A percentile compares a stretch with the other conserved stretches of the same genome.
These are phyloP conservation scores for Candida buenavistaensis DNA, from an alignment of 1,139 yeast genomes.

Conservation along the genomic window DNA sequence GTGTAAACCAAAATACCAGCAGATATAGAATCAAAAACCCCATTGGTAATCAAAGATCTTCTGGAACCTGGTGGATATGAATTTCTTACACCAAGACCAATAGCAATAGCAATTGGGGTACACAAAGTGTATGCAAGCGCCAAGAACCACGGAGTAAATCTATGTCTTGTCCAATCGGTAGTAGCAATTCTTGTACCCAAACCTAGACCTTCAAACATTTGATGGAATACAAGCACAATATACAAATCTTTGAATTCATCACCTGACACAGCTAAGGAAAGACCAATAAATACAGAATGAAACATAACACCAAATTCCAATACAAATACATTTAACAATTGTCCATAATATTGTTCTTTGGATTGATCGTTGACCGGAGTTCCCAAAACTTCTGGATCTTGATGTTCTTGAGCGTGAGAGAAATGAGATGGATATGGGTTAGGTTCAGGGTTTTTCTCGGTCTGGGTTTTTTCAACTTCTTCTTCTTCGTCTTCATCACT, in stretches of 20 bases:
- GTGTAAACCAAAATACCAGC: conserved; percentile 86
- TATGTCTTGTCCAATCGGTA: conserved; percentile 61
- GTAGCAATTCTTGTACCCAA: conserved; percentile 83
- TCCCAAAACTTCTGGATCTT: conserved; percentile 50
- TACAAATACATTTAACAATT: conserved; percentile 49
- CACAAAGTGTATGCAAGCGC: conserved; percentile 65
- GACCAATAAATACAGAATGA: conserved; percentile 80
- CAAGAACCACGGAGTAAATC: conserved; percentile 58
- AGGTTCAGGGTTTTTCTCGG: conserved; percentile 20
- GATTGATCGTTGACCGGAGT: conserved; percentile 37
- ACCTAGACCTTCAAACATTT: conserved; percentile 90
- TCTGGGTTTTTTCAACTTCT: conserved; percentile 12
- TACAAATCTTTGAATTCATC: conserved; percentile 74
- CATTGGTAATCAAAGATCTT: conserved; percentile 68
- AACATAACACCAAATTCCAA: conserved; percentile 79
- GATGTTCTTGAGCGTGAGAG: conserved; percentile 51
- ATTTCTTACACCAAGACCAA: conserved; percentile 80
- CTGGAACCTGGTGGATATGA: conserved; percentile 62
- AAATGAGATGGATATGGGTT: conserved; percentile 45
- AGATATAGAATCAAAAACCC: conserved; percentile 79
- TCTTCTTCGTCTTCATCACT: conserved; percentile 26
- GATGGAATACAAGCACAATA: conserved; percentile 85
- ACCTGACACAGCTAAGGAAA: conserved; percentile 70
- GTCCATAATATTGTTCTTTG: conserved; percentile 47
- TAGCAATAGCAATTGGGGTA: conserved; percentile 82